Evolutionary conservation across 768 basidiomycete species (phyloP), one percentile per base, ranked within the genome.

Genomic region (Pisolithus microcarpus): DNA sequence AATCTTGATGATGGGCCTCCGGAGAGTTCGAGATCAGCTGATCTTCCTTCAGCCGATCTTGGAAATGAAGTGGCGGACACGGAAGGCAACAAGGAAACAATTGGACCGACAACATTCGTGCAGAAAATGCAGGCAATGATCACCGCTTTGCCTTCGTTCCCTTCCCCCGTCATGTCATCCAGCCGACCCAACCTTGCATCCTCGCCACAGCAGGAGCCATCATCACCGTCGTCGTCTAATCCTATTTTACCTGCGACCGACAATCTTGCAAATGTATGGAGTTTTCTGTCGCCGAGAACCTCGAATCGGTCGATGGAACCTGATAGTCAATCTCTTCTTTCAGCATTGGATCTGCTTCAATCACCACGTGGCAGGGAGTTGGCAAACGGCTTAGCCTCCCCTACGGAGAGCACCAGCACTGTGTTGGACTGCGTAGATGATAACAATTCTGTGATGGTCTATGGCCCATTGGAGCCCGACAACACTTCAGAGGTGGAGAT

Each of bases 391-490:
- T 50, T 52, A 43, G 52, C 52, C 37, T 50, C 48, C 36, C 52
- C 53, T 26, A 60, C 55, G 34, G 57, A 53, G 47, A 51, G 49
- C 37, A 54, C 59, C 39, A 64, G 64, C 19, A 56, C 61, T 11
- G 55, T 66, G 31, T 55, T 68, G 38, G 73, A 75, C 54, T 69
- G 72, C 34, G 67, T 74, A 30, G 79, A 78, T 43, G 79, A 77
- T 43, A 75, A 78, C 31, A 68, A 71, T 26, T 74, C 76, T 15
- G 62, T 91, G 45, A 90, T 91, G 89, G 72, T 91, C 69, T 89
- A 84, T 58, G 75, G 76, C 0, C 88, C 88, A 1, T 66, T 91
- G 48, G 70, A 82, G 46, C 87, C 85, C 1, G 72, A 75, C 34
- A 71, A 71, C 7, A 76, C 78, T 45, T 84, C 85, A 3, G 70